Evolutionary conservation across 192 early-diverging fungal species (phyloP).

Genomic region (Backusella psychrophila): DNA sequence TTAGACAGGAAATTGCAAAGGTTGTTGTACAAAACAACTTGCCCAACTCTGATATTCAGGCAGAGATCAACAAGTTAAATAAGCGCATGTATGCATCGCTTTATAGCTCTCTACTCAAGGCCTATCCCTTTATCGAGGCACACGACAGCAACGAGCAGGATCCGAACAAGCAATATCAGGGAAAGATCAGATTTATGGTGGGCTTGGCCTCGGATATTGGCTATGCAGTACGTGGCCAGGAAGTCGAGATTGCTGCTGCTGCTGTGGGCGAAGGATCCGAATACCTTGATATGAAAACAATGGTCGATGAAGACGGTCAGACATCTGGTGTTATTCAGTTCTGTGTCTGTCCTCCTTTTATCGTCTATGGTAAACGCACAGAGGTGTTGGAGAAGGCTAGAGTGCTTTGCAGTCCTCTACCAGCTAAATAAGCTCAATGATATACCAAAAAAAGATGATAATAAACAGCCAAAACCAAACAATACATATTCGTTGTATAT

Average conservation of each 20-base stretch:
- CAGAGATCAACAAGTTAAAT: neutral
- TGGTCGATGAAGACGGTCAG: slow-evolving; percentile 34
- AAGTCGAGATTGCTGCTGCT: slow-evolving; percentile 35
- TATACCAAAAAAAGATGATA: slow-evolving; percentile 1
- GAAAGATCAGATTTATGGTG: slow-evolving; percentile 21
- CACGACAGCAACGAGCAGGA: slow-evolving; percentile 26
- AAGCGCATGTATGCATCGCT: slow-evolving; percentile 14
- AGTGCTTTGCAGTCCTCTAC: slow-evolving; percentile 22
- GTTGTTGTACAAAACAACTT: slow-evolving; percentile 13
- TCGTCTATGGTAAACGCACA: slow-evolving; percentile 7
- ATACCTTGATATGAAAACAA: slow-evolving; percentile 22
- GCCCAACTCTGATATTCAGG: slow-evolving; percentile 16
- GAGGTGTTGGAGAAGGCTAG: slow-evolving; percentile 27
- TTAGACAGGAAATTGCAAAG: slow-evolving; percentile 32
- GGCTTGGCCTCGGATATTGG: slow-evolving; percentile 19
- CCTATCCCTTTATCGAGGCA: slow-evolving; percentile 27
- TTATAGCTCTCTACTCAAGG: slow-evolving; percentile 22
- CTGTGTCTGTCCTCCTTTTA: slow-evolving; percentile 35
- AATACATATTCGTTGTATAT: neutral
- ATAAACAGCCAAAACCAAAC: neutral
- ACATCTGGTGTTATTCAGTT: slow-evolving; percentile 30
- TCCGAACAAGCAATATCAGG: slow-evolving; percentile 17
- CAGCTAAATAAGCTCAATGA: neutral
- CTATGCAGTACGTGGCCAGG: slow-evolving; percentile 35
- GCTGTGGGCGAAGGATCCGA: slow-evolving; percentile 19